Evolutionary conservation across 1,139 yeast genomes (phyloP), one percentile per base, ranked within the genome.

Genomic region (Ogataea hybrid): DNA sequence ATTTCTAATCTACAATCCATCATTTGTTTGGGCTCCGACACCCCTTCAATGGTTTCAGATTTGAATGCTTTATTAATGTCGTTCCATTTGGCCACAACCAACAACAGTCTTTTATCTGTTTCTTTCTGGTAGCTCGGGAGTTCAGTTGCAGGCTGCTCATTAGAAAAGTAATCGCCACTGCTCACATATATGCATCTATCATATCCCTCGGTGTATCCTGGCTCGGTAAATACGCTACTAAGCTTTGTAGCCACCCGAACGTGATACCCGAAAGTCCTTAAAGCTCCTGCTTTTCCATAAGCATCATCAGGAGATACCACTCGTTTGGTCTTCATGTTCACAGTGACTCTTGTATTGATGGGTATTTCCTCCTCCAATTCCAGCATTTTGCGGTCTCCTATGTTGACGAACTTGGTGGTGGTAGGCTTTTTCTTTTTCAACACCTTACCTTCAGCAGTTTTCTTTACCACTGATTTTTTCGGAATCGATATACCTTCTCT

Each of bases 341-440:
- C 88, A 0, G 95, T 86, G 6, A 89, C 96, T 51, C 96, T 67
- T 5, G 84, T 86, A 53, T 84, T 81, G 1, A 79, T 75, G 1
- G 96, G 96, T 2, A 87, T 81, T 47, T 81, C 80, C 46, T 77
- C 79, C 15, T 63, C 68, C 44, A 89, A 68, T 57, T 80, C 82
- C 29, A 87, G 53, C 6, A 80, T 70, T 43, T 74, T 65, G 2
- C 69, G 65, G 39, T 70, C 73, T 1, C 97, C 97, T 38, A 88
- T 71, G 55, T 87, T 87, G 37, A 89, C 84, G 56, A 71, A 85
- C 51, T 79, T 81, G 8, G 96, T 87, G 32, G 67, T 66, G 30
- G 77, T 71, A 10, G 38, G 33, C 15, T 47, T 50, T 54, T 75
- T 73, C 27, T 64, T 56, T 42, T 79, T 69, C 46, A 70, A 73